A percentile compares a stretch with the other conserved stretches of the same genome.
Conservation (phyloP, 441 rosid species). For the Jatropha multifida region DNA sequence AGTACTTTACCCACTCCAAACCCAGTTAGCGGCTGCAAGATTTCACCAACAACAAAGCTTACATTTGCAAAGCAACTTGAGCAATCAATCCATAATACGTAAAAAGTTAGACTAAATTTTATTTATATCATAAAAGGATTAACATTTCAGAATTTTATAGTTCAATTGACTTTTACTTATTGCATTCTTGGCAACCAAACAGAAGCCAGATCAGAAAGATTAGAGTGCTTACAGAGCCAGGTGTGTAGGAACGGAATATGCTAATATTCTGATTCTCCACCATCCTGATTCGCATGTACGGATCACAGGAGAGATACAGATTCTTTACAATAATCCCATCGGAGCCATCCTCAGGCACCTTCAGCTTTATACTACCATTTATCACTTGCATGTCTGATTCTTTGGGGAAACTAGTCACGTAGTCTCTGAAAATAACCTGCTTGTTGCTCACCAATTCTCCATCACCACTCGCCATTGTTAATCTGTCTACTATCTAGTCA, state of each 20-base stretch:
- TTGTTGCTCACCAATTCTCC: constrained; percentile 30
- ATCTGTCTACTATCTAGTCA: neutral
- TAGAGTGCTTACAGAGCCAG: constrained; percentile 30
- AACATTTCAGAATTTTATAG: no score
- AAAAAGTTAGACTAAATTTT: no score
- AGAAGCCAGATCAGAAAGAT: no score
- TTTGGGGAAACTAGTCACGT: constrained; percentile 34
- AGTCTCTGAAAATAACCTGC: constrained; percentile 42
- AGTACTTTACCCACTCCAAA: constrained; percentile 59
- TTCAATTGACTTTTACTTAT: no score
- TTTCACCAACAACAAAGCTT: neutral
- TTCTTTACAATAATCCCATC: constrained; percentile 48
- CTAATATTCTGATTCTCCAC: neutral
- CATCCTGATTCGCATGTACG: constrained; percentile 55
- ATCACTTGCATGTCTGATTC: constrained; percentile 38
- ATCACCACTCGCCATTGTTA: neutral
- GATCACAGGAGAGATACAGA: constrained; percentile 58
- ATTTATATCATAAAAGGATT: no score
- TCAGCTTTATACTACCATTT: constrained; percentile 26
- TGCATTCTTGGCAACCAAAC: no score
- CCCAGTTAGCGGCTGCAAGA: constrained; percentile 50
- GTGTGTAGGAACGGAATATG: constrained; percentile 24
- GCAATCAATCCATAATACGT: no score
- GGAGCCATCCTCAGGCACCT: constrained; percentile 32
- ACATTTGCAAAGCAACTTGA: no score